Evolutionary conservation across 306 rosid genomes (phyloP), one percentile per base, ranked within the genome.

Genomic region (Medicago lupulina): DNA sequence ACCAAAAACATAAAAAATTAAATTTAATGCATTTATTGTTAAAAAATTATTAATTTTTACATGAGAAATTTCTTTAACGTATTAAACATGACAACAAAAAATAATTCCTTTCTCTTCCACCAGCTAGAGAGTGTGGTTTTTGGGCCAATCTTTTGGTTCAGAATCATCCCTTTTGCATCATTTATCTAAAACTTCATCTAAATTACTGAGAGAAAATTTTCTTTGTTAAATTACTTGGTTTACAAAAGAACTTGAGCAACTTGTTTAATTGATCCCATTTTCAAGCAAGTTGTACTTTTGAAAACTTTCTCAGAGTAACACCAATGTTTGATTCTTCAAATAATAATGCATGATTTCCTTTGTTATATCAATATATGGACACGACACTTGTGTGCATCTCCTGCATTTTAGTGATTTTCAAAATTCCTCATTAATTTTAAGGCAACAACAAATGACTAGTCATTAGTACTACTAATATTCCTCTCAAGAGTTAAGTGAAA

Each of bases 401-500:
- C 8, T 50, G 7, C 57, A 76, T 53, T 31, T 61, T 28, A 25
- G 43, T 8, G 23, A 57, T 60, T 71, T 18, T 51, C 10, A 28
- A 21, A 78, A 72, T 38, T 49, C 66, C 19, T 23, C 9, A n/a
- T 47, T 70, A 60, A 61, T 54, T 4, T 54, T 58, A 49, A 49
- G 67, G 46, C 38, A 54, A 54, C 16, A 70, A 64, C 63, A 41
- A 25, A 39, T 28, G 31, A 28, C 31, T 3, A 28, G 31, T 28
- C 4, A 28, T 28, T 28, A 28, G 31, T 28, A 28, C 31, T 28
- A 28, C 31, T 28, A 28, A 28, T 58, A 64, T 64, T 69, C 10
- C 21, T 28, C 64, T 0, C 38, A 60, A 64, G 72, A 76, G 60
- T 49, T 18, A 17, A 79, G 76, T 70, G 79, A 76, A 67, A 58